These are phyloP conservation scores for Solanum pimpinellifolium DNA, from an alignment of 257 asterid genomes.

Conservation along the genomic window DNA sequence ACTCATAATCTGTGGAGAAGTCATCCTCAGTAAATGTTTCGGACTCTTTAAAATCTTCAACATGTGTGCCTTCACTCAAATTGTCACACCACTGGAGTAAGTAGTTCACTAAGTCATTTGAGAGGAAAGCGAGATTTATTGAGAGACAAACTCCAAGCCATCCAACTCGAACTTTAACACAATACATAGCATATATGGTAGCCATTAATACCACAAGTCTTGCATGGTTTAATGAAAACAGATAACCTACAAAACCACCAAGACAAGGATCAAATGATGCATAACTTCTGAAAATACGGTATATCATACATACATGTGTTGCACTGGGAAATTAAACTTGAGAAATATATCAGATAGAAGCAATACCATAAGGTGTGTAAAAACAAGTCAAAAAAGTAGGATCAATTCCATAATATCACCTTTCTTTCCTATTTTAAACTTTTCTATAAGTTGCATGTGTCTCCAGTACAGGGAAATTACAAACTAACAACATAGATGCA, in stretches of 20 bases:
- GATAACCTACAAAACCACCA: slow-evolving; percentile 50
- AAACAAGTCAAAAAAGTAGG: background rate
- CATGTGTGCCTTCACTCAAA: slow-evolving; percentile 56
- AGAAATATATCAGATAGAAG: background rate
- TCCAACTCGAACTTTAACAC: slow-evolving; percentile 75
- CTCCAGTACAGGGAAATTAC: background rate
- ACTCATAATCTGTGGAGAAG: slow-evolving; percentile 51
- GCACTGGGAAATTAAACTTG: background rate
- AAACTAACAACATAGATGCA: background rate
- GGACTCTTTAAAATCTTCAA: slow-evolving; percentile 55
- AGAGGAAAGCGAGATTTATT: slow-evolving; percentile 79
- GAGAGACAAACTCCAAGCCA: slow-evolving; percentile 84
- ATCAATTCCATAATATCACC: background rate
- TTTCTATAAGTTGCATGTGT: background rate
- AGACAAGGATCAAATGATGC: background rate
- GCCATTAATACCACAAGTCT: slow-evolving; percentile 87
- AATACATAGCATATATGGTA: slow-evolving; percentile 68
- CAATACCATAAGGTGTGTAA: background rate
- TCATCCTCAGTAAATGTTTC: slow-evolving; percentile 56
- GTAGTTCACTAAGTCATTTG: slow-evolving; percentile 67
- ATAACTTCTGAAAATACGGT: background rate
- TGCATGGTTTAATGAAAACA: slow-evolving; percentile 90
- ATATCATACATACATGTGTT: background rate
- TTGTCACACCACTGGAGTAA: slow-evolving; percentile 85
- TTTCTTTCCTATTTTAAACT: background rate